Conservation (phyloP, 345 rosid species). For the Corchorus olitorius region DNA sequence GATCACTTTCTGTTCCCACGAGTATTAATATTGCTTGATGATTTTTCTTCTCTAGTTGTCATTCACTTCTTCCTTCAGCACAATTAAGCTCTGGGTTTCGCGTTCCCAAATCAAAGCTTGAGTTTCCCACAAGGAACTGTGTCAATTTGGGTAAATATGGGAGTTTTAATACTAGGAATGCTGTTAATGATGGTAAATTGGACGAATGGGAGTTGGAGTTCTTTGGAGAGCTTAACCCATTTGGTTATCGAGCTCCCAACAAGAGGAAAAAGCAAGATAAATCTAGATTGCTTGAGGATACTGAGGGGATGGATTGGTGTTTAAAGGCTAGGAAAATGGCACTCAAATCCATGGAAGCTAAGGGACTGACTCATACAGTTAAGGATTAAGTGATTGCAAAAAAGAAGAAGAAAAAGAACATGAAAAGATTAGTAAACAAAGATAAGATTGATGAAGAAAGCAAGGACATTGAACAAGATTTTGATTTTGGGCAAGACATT, state of each 20-base stretch:
- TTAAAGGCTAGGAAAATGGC: slow-evolving; percentile 76
- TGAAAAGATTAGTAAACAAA: slow-evolving; percentile 40
- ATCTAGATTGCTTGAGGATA: slow-evolving; percentile 50
- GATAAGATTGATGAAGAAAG: slow-evolving; percentile 35
- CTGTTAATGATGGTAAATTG: slow-evolving; percentile 20
- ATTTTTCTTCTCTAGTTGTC: too few relatives aligned
- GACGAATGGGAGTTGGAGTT: slow-evolving; percentile 77
- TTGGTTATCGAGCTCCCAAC: slow-evolving; percentile 59
- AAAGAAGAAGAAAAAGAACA: slow-evolving; percentile 59
- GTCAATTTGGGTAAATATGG: too few relatives aligned
- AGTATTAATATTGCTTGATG: too few relatives aligned
- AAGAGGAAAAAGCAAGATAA: slow-evolving; percentile 55
- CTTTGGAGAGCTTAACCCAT: slow-evolving; percentile 70
- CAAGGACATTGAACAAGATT: slow-evolving; percentile 38
- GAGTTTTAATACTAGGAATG: slow-evolving; percentile 17
- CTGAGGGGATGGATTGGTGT: slow-evolving; percentile 94
- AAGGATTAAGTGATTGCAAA: slow-evolving; percentile 54
- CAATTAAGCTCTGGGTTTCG: slow-evolving; percentile 32
- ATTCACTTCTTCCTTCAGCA: slow-evolving; percentile 27
- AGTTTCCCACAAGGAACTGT: too few relatives aligned
- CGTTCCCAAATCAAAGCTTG: slow-evolving; percentile 17
- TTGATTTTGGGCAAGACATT: slow-evolving; percentile 43
- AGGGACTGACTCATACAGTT: slow-evolving; percentile 58
- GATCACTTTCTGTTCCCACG: too few relatives aligned
- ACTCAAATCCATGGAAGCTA: slow-evolving; percentile 68